These are phyloP conservation scores for Leccinum olivaceopallidum DNA, from an alignment of 768 basidiomycete genomes.

Conservation along the genomic window DNA sequence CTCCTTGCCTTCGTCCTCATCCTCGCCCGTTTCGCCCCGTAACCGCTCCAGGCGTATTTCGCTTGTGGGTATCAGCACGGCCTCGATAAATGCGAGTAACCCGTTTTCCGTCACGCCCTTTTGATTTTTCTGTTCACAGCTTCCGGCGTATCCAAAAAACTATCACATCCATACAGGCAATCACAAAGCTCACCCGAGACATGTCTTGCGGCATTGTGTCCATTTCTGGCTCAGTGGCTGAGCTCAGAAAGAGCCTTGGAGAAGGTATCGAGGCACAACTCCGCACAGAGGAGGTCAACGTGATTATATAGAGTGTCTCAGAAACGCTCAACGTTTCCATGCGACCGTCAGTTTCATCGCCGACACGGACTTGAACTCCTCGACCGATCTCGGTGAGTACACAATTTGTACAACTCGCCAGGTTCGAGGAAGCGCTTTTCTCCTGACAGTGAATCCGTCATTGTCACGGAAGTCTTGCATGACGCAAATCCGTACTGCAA, in stretches of 20 bases:
- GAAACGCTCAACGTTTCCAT: constrained; percentile 95
- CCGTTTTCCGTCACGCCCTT: constrained; percentile 70
- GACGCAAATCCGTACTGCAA: too few relatives aligned
- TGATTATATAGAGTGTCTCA: constrained; percentile 81
- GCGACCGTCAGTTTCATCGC: constrained; percentile 98
- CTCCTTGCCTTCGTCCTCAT: constrained; percentile 46
- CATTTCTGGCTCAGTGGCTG: constrained; percentile 98
- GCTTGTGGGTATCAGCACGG: constrained; percentile 88
- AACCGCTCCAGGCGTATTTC: constrained; percentile 65
- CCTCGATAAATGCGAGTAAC: constrained; percentile 78
- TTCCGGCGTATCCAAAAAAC: constrained; percentile 83
- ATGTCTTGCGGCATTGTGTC: constrained; percentile 94
- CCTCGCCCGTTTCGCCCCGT: constrained; percentile 44
- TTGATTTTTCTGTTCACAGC: constrained; percentile 88
- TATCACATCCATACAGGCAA: constrained; percentile 94
- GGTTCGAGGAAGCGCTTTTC: too few relatives aligned
- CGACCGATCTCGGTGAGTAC: constrained; percentile 76
- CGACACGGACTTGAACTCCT: constrained; percentile 95
- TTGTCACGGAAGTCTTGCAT: too few relatives aligned
- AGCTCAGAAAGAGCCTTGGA: constrained; percentile 92
- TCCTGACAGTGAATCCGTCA: too few relatives aligned
- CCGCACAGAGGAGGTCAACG: constrained; percentile 85
- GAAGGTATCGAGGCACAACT: constrained; percentile 85
- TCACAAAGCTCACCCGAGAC: constrained; percentile 93
- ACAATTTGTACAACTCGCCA: too few relatives aligned